Conservation (phyloP, 2,329 filamentous ascomycete genomes). For the Ceratocystis alfenasii region DNA sequence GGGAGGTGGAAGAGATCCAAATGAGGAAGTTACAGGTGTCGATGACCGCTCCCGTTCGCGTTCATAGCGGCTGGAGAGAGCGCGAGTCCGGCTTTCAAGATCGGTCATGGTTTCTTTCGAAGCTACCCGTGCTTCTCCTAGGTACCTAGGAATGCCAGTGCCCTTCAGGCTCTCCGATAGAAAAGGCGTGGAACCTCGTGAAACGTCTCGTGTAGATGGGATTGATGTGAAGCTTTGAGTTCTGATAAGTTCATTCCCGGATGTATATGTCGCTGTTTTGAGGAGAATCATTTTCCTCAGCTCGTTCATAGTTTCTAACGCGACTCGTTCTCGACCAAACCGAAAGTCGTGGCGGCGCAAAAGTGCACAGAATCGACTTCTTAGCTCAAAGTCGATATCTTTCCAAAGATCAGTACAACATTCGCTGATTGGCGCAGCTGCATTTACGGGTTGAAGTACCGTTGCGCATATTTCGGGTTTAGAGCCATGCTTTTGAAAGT, state of each 20-base stretch:
- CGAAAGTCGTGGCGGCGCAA: conserved; percentile 32
- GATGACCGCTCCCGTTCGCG: conserved; percentile 4
- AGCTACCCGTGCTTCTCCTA: conserved; percentile 17
- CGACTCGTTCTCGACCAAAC: conserved; percentile 35
- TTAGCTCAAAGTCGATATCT: conserved; percentile 39
- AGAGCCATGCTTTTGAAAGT: conserved; percentile 35
- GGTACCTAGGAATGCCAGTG: conserved; percentile 1
- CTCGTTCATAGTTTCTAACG: conserved; percentile 36
- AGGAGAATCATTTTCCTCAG: conserved; percentile 14
- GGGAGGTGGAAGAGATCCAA: not conserved
- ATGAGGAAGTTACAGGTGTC: not conserved
- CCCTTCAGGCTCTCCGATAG: conserved; percentile 12
- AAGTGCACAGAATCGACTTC: conserved; percentile 40
- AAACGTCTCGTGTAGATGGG: conserved; percentile 13
- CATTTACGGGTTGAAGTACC: conserved; percentile 18
- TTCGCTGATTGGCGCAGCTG: conserved; percentile 29
- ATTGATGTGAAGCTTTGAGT: conserved; percentile 6
- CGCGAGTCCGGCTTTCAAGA: conserved; percentile 19
- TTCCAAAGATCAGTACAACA: conserved; percentile 40
- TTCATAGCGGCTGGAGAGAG: conserved; percentile 14
- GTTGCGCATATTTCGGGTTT: conserved; percentile 12
- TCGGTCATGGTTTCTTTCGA: conserved; percentile 21
- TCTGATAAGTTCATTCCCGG: conserved; percentile 8
- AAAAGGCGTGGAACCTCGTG: conserved; percentile 15
- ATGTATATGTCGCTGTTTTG: not conserved